These are phyloP conservation scores for Alternaria panax DNA, from an alignment of 2,329 filamentous ascomycete genomes.

Conservation along the genomic window DNA sequence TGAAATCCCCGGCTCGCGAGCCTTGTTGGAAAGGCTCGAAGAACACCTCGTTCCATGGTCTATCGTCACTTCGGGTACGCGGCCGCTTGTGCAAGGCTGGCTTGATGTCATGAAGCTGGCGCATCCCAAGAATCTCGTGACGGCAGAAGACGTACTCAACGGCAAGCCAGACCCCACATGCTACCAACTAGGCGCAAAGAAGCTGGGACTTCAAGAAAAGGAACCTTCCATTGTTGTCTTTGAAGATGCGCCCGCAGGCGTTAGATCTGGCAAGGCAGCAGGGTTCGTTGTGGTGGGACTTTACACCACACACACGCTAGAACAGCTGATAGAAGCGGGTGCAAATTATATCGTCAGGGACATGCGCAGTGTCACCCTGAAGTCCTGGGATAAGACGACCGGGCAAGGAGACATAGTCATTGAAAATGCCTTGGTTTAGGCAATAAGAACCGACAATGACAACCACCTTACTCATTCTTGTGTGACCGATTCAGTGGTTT, in stretches of 20 bases:
- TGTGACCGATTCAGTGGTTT: conserved; percentile 4
- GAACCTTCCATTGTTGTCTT: conserved; percentile 71
- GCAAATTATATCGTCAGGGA: conserved; percentile 89
- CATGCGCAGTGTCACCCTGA: conserved; percentile 74
- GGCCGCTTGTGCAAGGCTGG: conserved; percentile 59
- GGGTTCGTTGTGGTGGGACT: conserved; percentile 86
- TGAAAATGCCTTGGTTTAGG: conserved; percentile 61
- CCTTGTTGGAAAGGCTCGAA: conserved; percentile 73
- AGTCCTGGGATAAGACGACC: conserved; percentile 60
- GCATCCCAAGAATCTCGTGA: conserved; percentile 56
- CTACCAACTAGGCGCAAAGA: conserved; percentile 55
- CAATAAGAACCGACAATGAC: conserved; percentile 10
- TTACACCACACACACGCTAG: conserved; percentile 79
- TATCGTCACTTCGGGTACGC: conserved; percentile 68
- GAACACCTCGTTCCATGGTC: conserved; percentile 75
- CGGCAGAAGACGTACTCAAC: conserved; percentile 57
- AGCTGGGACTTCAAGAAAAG: conserved; percentile 53
- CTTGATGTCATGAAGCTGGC: conserved; percentile 58
- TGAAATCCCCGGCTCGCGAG: conserved; percentile 84
- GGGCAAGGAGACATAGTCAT: conserved; percentile 74
- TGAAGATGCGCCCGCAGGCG: conserved; percentile 88
- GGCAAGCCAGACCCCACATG: conserved; percentile 61
- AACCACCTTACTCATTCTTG: conserved; percentile 1
- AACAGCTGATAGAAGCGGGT: conserved; percentile 75
- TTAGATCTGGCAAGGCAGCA: conserved; percentile 81